Base-by-base conservation (phyloP, 202 grass and related monocot genomes). In the Zizania palustris region DNA sequence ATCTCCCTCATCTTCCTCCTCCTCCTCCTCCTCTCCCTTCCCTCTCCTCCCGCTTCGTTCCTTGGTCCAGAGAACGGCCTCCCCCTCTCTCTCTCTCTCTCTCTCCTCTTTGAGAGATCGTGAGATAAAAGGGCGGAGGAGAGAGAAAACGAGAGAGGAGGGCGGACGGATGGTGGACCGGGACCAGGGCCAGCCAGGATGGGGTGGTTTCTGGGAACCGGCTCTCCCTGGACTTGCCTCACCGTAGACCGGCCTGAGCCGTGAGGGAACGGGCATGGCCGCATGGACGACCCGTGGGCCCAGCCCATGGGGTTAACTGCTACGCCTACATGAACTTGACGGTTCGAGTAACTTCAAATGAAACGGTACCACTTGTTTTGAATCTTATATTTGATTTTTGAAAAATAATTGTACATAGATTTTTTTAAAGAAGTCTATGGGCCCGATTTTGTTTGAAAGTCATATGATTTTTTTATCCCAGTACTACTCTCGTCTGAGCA, bases 1-100 rank as follows among this genome's bases (percentile, higher is more conserved):
- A 91, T 91, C 88, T 95, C 92, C 28, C 92, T 91, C 92, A 95
- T 91, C 83, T 76, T 39, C 74, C 12, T 7, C 3, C 5, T 11
- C 58, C 60, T 45, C 5, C 33, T 1, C 7, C 42, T 37, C 42
- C 55, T 39, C 10, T 18, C 62, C 38, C 12, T 5, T 28, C 0
- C 1, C 50, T 19, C 57, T 64, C 50, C 38, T 44, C 64, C 15
- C 53, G 85, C 49, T 10, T 83, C 20, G 48, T 48, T 81, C 61
- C 40, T 36, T 51, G 80, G 58, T 10, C n/a, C 3, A 6, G 20
- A 20, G 69, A 60, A 56, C 13, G 60, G 72, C 22, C 37, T 54
- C 65, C 71, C 22, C 48, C 44, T 55, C 51, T 89, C 66, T 72
- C 60, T 85, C 60, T 75, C 42, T 16, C 57, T 83, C 84, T 69